A percentile compares a stretch with the other conserved stretches of the same genome.
Conservation (phyloP, 225 moss, liverwort and hornwort species). For the Pseudisothecium myosuroides region DNA sequence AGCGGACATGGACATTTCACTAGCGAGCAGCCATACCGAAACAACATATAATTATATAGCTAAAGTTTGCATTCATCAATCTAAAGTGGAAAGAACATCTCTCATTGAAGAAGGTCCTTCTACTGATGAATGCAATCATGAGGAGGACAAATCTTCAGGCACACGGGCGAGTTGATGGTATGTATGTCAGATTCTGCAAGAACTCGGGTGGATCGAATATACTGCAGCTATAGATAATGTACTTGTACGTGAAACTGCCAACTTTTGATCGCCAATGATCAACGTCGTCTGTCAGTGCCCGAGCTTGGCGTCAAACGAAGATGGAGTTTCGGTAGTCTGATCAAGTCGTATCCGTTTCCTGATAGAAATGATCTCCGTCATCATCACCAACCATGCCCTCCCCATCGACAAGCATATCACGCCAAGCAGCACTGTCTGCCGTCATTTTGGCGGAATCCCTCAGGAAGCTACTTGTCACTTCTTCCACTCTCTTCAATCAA, state of each 20-base stretch:
- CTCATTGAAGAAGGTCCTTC: background rate
- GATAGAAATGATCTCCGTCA: background rate
- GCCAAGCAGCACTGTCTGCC: background rate
- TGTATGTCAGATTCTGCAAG: background rate
- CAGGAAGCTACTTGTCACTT: background rate
- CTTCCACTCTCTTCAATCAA: background rate
- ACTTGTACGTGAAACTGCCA: background rate
- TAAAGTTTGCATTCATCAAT: background rate
- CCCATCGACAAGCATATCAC: background rate
- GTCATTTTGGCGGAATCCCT: background rate
- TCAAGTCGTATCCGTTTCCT: background rate
- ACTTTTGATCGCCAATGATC: background rate
- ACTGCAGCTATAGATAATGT: background rate
- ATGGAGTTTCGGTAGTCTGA: background rate
- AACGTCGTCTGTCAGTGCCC: background rate
- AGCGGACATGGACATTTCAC: background rate
- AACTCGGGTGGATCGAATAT: background rate
- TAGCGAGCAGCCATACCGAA: background rate
- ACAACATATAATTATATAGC: background rate
- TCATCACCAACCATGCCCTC: background rate
- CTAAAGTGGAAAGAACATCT: background rate
- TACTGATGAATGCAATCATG: background rate
- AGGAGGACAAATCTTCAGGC: background rate
- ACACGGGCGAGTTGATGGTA: background rate
- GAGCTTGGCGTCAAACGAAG: background rate